Percentiles rank a stretch among this genome's conserved stretches.
Conservation (phyloP, 192 early-diverging fungal genomes). For the Diversispora eburnea region DNA sequence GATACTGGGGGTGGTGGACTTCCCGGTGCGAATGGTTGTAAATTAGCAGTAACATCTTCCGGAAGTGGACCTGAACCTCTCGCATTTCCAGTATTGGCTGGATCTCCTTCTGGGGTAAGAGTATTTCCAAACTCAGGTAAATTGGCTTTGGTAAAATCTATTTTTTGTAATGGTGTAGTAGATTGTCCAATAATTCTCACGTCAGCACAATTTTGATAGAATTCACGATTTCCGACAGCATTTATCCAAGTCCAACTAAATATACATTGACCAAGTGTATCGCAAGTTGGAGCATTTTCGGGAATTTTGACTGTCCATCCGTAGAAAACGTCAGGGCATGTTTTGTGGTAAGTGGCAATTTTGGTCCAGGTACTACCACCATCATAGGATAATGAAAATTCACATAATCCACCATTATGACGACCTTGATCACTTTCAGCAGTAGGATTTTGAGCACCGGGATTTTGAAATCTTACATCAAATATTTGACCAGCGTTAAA, state of each 20-base stretch:
- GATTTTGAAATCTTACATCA: conserved; percentile 45
- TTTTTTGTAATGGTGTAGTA: conserved; percentile 9
- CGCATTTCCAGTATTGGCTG: conserved; percentile 17
- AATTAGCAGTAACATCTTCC: conserved; percentile 15
- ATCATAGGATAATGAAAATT: conserved; percentile 65
- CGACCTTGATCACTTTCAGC: conserved; percentile 41
- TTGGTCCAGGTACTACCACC: conserved; percentile 55
- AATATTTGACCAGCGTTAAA: conserved; percentile 49
- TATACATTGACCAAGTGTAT: conserved; percentile 34
- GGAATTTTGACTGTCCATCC: conserved; percentile 43
- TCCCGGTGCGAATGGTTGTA: neutral
- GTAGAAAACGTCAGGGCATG: conserved; percentile 44
- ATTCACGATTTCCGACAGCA: conserved; percentile 67
- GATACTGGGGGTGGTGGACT: too few relatives aligned
- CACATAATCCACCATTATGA: conserved; percentile 66
- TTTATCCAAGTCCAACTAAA: conserved; percentile 69
- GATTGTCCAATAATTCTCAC: conserved; percentile 52
- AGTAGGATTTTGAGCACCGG: neutral
- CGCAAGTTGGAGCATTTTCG: conserved; percentile 36
- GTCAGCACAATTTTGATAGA: conserved; percentile 75
- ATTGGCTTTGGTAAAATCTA: conserved; percentile 23
- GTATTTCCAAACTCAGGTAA: conserved; percentile 9
- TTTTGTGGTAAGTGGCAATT: conserved; percentile 40
- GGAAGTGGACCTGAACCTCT: conserved; percentile 9
- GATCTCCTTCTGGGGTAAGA: conserved; percentile 11